Evolutionary conservation across 164 flowering plant genomes (phyloP).

Genomic region (Magnolia changhungtana): DNA sequence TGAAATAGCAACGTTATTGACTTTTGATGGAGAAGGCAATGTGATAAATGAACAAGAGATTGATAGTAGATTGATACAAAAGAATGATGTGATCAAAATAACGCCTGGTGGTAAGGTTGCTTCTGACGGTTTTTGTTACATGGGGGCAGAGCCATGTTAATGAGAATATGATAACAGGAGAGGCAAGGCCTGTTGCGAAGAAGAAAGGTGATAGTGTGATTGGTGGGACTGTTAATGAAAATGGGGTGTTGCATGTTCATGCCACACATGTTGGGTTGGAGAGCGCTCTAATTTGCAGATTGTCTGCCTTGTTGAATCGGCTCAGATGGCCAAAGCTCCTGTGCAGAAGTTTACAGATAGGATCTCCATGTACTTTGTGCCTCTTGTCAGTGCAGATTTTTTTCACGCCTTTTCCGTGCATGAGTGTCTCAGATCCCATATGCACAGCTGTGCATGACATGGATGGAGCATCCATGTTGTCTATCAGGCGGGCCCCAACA

Average conservation of each 20-base stretch:
- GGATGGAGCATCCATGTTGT: too few relatives aligned
- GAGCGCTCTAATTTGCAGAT: conserved; percentile 77
- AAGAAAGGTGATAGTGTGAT: conserved; percentile 75
- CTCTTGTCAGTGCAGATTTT: conserved; percentile 43
- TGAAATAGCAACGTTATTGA: conserved; percentile 60
- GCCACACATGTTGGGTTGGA: conserved; percentile 87
- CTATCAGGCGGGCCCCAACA: too few relatives aligned
- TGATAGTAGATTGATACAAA: conserved; percentile 69
- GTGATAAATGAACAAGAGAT: conserved; percentile 65
- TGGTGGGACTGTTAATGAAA: conserved; percentile 89
- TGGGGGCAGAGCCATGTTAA: conserved; percentile 94
- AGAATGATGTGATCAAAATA: conserved; percentile 72
- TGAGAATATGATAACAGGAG: conserved; percentile 98
- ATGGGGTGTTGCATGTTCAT: conserved; percentile 72
- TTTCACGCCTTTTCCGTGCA: neutral
- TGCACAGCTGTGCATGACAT: too few relatives aligned
- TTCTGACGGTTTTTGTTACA: conserved; percentile 68
- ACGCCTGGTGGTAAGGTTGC: conserved; percentile 86
- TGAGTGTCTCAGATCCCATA: neutral
- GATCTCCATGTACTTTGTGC: conserved; percentile 85
- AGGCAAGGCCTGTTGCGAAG: conserved; percentile 72
- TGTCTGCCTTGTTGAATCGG: conserved; percentile 85
- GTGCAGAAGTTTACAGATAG: conserved; percentile 90
- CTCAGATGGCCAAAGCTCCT: conserved; percentile 96
- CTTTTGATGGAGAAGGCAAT: conserved; percentile 57